Conservation (phyloP, 2,329 filamentous ascomycete genomes). For the Venturia pyrina region DNA sequence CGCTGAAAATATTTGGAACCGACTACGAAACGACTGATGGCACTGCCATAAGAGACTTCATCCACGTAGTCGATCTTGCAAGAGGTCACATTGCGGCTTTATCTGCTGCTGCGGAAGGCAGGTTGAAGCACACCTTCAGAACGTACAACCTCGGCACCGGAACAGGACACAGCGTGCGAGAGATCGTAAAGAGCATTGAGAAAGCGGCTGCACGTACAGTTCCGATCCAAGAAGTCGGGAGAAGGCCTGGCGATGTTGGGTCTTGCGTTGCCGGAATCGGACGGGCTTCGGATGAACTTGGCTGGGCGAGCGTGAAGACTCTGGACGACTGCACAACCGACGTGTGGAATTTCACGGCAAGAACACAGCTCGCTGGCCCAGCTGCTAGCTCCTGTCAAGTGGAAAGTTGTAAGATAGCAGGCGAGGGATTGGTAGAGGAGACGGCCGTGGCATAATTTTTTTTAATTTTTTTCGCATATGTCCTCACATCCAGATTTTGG, state of each 20-base stretch:
- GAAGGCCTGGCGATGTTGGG: conserved; percentile 32
- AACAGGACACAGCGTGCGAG: conserved; percentile 32
- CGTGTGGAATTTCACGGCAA: conserved; percentile 28
- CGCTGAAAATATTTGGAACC: conserved; percentile 50
- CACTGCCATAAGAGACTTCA: conserved; percentile 57
- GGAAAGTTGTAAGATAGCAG: neutral
- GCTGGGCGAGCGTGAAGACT: conserved; percentile 28
- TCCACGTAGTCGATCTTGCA: conserved; percentile 57
- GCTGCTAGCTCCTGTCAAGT: neutral
- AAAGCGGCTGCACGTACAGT: conserved; percentile 25
- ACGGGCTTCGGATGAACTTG: conserved; percentile 29
- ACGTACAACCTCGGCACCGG: conserved; percentile 35
- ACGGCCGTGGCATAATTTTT: neutral
- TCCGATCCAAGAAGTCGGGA: conserved; percentile 25
- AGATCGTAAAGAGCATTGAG: conserved; percentile 32
- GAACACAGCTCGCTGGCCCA: neutral
- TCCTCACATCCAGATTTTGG: neutral
- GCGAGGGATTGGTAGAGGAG: neutral
- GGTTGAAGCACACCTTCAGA: conserved; percentile 25
- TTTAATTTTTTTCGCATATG: neutral
- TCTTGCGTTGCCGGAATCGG: conserved; percentile 31
- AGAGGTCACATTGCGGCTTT: conserved; percentile 54
- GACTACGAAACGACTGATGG: conserved; percentile 58
- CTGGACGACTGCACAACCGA: conserved; percentile 28
- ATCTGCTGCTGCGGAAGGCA: conserved; percentile 25